A percentile compares a stretch with the other conserved stretches of the same genome.
These are phyloP conservation scores for Bruguiera parviflora DNA, from an alignment of 345 rosid genomes.

Conservation along the genomic window DNA sequence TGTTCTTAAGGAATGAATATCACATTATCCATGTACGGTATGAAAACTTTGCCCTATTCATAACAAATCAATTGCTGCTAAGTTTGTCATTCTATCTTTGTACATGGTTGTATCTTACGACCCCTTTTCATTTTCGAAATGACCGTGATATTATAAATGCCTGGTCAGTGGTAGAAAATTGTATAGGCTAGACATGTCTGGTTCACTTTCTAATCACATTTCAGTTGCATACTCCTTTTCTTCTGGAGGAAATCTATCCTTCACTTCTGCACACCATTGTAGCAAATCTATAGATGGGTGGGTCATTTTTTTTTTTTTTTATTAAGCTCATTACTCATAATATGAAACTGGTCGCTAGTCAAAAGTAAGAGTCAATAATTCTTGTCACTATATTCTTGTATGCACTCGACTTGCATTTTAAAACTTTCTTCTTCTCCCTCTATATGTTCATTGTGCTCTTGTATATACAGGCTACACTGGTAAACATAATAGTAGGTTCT, in stretches of 20 bases:
- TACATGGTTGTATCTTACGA: neutral
- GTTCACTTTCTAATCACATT: neutral
- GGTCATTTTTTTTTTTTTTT: neutral
- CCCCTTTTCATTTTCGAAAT: neutral
- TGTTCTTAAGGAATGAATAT: too few relatives aligned
- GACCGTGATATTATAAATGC: neutral
- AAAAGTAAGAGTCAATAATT: neutral
- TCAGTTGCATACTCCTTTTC: too few relatives aligned
- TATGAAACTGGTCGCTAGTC: neutral
- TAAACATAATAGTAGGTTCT: slow-evolving; percentile 90
- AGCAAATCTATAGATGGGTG: neutral
- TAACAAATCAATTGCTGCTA: neutral
- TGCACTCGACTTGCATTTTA: neutral
- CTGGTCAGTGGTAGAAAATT: neutral
- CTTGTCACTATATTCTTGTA: neutral
- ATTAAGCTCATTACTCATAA: neutral
- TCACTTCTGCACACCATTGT: neutral
- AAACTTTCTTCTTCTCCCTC: neutral
- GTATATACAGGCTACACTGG: slow-evolving; percentile 63
- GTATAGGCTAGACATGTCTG: neutral
- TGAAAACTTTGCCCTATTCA: neutral
- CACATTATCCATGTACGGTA: too few relatives aligned
- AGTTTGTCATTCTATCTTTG: neutral
- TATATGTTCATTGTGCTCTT: neutral
- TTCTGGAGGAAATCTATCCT: too few relatives aligned